Evolutionary conservation across 2,329 filamentous ascomycete species (phyloP).

Genomic region (Berkeleyomyces rouxiae): DNA sequence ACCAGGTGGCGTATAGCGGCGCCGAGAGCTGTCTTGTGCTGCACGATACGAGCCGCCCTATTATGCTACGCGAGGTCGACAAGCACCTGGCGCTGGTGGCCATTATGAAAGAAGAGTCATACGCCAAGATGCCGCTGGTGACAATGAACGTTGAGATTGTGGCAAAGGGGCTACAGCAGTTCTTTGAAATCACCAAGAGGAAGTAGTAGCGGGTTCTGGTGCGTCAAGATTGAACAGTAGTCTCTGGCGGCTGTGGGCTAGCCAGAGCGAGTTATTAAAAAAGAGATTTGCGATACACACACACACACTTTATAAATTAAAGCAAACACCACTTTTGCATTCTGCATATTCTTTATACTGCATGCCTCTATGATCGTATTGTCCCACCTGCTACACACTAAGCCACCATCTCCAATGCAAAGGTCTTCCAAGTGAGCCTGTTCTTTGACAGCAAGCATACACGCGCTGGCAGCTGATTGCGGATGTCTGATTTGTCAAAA

Average conservation of each 20-base stretch:
- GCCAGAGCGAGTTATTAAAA: neutral
- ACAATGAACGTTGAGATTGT: constrained; percentile 78
- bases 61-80: constrained; percentile 53
- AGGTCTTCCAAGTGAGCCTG: constrained; percentile 31
- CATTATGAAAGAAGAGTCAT: constrained; percentile 72
- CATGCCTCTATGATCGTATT: neutral
- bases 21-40: constrained; percentile 54
- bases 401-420: constrained; percentile 20
- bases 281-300: neutral
- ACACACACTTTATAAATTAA: neutral
- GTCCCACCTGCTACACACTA: neutral
- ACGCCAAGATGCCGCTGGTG: constrained; percentile 68
- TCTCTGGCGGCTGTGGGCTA: too few species aligned
- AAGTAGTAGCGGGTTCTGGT: constrained; percentile 18
- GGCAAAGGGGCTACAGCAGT: constrained; percentile 60
- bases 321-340: neutral
- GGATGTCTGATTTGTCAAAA: constrained; percentile 26
- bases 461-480: constrained; percentile 32
- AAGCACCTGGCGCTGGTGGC: constrained; percentile 67
- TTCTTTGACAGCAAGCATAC: constrained; percentile 35
- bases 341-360: neutral
- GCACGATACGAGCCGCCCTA: constrained; percentile 45
- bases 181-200: constrained; percentile 56
- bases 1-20: constrained; percentile 48
- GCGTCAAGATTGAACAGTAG: neutral